phyloP scores from a whole-genome alignment of 2,329 filamentous ascomycete species.

The Hypoxylon sp. region DNA sequence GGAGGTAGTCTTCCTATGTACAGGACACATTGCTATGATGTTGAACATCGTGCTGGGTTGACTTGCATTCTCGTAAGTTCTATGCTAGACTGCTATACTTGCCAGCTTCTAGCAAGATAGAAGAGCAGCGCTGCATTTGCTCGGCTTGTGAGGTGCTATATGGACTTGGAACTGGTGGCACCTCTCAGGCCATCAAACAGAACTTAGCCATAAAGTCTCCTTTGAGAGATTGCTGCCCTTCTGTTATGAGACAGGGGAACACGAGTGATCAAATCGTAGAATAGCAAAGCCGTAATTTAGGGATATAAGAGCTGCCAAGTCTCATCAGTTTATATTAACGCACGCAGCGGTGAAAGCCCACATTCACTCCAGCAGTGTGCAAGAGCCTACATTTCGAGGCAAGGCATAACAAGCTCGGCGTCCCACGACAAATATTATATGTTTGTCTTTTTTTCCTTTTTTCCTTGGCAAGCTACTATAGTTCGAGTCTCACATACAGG shows the following conservation, averaged over 20 bases:
- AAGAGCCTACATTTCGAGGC: not conserved
- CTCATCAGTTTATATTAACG: not conserved
- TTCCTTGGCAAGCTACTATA: not conserved
- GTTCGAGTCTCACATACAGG: not conserved
- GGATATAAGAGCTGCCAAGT: not conserved
- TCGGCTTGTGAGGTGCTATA: not conserved
- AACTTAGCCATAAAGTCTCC: not conserved
- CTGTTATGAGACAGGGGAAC: not conserved
- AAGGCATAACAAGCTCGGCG: not conserved
- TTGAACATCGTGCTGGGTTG: not conserved
- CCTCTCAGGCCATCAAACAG: not conserved
- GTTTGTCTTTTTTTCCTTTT: not conserved
- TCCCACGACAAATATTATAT: not conserved
- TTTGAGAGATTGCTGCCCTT: not conserved
- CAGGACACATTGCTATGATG: not conserved
- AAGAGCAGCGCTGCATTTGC: not conserved
- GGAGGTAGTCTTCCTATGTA: not conserved
- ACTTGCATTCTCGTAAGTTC: not conserved
- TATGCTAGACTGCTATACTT: not conserved
- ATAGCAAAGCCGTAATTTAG: not conserved
- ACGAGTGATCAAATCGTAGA: not conserved
- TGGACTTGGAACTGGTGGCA: not conserved
- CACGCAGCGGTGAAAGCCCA: not conserved
- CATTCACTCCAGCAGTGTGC: not conserved
- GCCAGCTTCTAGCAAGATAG: not conserved